These are phyloP conservation scores for Arachis hypogaea DNA, from an alignment of 306 rosid genomes.

Conservation along the genomic window DNA sequence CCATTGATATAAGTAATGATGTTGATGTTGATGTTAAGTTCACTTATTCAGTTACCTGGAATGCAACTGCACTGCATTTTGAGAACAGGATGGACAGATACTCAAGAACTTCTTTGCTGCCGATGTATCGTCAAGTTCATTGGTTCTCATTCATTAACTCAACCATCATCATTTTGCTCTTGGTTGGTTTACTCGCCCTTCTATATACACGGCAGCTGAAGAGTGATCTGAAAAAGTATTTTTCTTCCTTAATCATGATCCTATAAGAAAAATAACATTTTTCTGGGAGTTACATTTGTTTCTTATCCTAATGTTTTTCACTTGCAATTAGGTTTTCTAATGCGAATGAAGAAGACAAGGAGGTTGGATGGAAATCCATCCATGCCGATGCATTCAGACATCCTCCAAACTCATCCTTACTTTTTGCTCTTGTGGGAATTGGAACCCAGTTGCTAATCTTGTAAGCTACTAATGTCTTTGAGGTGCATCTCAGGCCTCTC, in stretches of 20 bases:
- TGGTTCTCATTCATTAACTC: slow-evolving; percentile 88
- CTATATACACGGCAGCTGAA: slow-evolving; percentile 70
- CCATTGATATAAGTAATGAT: slow-evolving; percentile 67
- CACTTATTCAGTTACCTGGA: slow-evolving; percentile 84
- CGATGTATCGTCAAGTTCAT: slow-evolving; percentile 64
- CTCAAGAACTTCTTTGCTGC: slow-evolving; percentile 63
- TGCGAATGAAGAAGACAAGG: slow-evolving; percentile 73
- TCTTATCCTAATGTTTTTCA: slow-evolving; percentile 32
- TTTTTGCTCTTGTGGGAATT: slow-evolving; percentile 75
- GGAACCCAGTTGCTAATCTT: slow-evolving; percentile 83
- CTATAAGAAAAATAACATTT: not conserved
- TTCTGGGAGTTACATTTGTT: slow-evolving; percentile 14
- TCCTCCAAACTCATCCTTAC: slow-evolving; percentile 67
- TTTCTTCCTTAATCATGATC: slow-evolving; percentile 35
- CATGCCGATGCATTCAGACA: slow-evolving; percentile 79
- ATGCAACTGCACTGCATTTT: slow-evolving; percentile 50
- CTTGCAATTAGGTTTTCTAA: slow-evolving; percentile 55
- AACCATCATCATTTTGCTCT: slow-evolving; percentile 64
- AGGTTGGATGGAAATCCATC: slow-evolving; percentile 79
- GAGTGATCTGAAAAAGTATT: slow-evolving; percentile 78
- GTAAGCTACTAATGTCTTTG: slow-evolving; percentile 59
- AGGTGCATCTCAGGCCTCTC: slow-evolving; percentile 26
- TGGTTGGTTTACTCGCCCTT: slow-evolving; percentile 74
- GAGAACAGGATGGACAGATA: slow-evolving; percentile 77
- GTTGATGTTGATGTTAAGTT: slow-evolving; percentile 61